Evolutionary conservation across 2,329 filamentous ascomycete genomes (phyloP).

Genomic region (Mycosphaerella sp.): DNA sequence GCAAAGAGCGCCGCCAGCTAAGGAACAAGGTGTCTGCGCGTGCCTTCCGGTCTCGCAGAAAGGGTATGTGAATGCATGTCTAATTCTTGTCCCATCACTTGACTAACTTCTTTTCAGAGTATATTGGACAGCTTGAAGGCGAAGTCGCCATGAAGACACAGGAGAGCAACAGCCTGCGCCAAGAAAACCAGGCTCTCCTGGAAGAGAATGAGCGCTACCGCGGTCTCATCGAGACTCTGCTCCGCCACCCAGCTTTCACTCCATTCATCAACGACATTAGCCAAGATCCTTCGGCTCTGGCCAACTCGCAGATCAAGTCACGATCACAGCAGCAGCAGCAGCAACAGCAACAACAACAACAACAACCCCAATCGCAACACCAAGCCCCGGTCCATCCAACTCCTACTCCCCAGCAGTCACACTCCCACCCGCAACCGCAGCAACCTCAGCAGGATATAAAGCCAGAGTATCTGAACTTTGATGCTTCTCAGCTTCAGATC

Average conservation of each 20-base stretch:
- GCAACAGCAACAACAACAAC: slow-evolving; percentile 11
- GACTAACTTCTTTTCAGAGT: slow-evolving; percentile 66
- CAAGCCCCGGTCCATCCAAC: slow-evolving; percentile 13
- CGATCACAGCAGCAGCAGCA: slow-evolving; percentile 24
- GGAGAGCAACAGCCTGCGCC: slow-evolving; percentile 73
- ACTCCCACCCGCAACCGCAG: slow-evolving; percentile 27
- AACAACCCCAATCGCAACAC: no score
- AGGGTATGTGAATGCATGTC: slow-evolving; percentile 57
- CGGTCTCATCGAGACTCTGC: slow-evolving; percentile 71
- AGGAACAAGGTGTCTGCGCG: slow-evolving; percentile 98
- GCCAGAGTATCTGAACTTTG: slow-evolving; percentile 34
- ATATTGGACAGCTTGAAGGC: slow-evolving; percentile 87
- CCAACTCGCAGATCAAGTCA: slow-evolving; percentile 29
- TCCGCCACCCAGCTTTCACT: slow-evolving; percentile 44
- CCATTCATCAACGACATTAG: slow-evolving; percentile 42
- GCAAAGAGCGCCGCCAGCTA: slow-evolving; percentile 94
- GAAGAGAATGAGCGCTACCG: slow-evolving; percentile 50
- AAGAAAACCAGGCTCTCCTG: slow-evolving; percentile 62
- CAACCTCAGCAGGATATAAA: slow-evolving; percentile 30
- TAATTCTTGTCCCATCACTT: background rate
- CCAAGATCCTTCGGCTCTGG: slow-evolving; percentile 35
- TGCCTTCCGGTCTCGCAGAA: slow-evolving; percentile 94
- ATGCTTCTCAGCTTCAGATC: slow-evolving; percentile 35
- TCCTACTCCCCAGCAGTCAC: slow-evolving; percentile 15
- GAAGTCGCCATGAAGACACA: slow-evolving; percentile 58